Percentiles rank a stretch among this genome's conserved stretches.
phyloP scores from a whole-genome alignment of 306 rosid genomes.

The Inga oerstediana region DNA sequence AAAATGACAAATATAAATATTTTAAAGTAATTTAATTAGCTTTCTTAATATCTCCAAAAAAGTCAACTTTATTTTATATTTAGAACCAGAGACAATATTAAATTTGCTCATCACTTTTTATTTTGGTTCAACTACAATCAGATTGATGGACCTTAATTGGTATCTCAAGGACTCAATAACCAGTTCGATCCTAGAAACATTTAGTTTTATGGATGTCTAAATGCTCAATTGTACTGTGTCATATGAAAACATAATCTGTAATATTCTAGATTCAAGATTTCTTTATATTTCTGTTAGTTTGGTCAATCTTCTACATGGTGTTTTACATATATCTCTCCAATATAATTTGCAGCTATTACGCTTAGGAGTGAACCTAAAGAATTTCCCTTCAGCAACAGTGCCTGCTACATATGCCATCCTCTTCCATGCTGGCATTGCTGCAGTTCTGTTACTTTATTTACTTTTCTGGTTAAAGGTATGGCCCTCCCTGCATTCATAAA shows the following conservation, averaged over 20 bases:
- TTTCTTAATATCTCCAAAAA: too few relatives aligned
- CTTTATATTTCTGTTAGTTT: conserved; percentile 11
- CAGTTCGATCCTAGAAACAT: background rate
- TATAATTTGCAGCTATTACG: conserved; percentile 59
- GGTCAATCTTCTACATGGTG: conserved; percentile 11
- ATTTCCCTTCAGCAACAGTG: conserved; percentile 68
- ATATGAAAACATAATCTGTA: background rate
- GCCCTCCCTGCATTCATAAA: background rate
- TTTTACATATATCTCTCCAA: conserved; percentile 10
- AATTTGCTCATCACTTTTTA: too few relatives aligned
- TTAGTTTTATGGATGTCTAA: background rate
- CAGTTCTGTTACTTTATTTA: conserved; percentile 77
- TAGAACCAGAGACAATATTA: too few relatives aligned
- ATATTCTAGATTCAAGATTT: background rate
- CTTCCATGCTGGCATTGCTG: conserved; percentile 75
- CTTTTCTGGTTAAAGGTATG: conserved; percentile 98
- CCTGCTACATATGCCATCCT: conserved; percentile 74
- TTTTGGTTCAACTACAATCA: too few relatives aligned
- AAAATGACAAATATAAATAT: too few relatives aligned
- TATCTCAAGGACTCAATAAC: background rate
- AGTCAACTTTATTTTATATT: too few relatives aligned
- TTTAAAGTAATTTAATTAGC: too few relatives aligned
- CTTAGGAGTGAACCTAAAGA: conserved; percentile 86
- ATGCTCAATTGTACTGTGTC: background rate
- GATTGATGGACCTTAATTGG: too few relatives aligned